Conservation (phyloP, 495 filamentous ascomycete species). For the Rostrohypoxylon terebratum region DNA sequence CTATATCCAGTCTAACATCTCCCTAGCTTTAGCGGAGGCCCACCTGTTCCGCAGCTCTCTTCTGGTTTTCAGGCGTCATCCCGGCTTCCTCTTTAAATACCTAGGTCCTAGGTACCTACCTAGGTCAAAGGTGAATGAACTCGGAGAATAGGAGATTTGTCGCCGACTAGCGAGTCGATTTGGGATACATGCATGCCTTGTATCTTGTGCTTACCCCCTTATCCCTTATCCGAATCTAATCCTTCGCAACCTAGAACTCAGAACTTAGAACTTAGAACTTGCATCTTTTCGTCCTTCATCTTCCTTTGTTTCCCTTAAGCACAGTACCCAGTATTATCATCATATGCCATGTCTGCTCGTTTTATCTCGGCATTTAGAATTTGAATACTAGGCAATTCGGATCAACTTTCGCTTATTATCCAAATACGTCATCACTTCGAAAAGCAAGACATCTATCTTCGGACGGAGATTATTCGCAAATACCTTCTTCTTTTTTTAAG, state of each 20-base stretch:
- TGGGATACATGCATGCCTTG: conserved; percentile 11
- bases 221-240: conserved; percentile 35
- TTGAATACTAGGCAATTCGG: not conserved
- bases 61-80: conserved; percentile 35
- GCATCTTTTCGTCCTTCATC: conserved; percentile 20
- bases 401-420: not conserved
- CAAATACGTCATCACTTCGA: conserved; percentile 1
- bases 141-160: conserved; percentile 27
- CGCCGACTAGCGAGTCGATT: conserved; percentile 26
- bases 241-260: not conserved
- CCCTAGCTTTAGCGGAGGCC: not conserved
- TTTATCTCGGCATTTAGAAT: conserved; percentile 9
- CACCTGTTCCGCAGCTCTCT: conserved; percentile 9
- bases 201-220: conserved; percentile 20
- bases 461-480: not conserved
- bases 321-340: not conserved
- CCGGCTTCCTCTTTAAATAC: conserved; percentile 1
- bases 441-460: not conserved
- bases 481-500: not conserved
- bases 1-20: not conserved
- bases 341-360: not conserved
- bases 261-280: not conserved
- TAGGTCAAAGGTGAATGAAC: conserved; percentile 19
- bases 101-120: not conserved
- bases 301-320: not conserved